Conservation (phyloP, 169 alveolate species). For the Theileria orientalis region DNA sequence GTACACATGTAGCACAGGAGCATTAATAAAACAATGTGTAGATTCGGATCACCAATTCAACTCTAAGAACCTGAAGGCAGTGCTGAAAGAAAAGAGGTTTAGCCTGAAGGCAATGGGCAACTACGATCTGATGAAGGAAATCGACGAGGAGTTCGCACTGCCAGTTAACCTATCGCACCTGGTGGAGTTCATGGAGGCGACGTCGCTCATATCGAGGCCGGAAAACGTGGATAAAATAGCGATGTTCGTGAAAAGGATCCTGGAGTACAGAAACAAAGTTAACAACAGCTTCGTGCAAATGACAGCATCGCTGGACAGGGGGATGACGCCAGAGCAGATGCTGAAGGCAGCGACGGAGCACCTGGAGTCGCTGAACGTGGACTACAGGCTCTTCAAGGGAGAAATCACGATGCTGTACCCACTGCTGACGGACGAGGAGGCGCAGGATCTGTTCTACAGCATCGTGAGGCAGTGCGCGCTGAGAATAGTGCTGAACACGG, state of each 20-base stretch:
- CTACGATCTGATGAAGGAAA: not conserved
- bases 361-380: constrained; percentile 16
- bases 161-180: constrained; percentile 9
- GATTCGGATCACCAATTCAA: not conserved
- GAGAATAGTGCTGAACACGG: not conserved
- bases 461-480: constrained; percentile 50
- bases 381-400: not conserved
- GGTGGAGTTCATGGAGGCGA: not conserved
- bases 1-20: not conserved
- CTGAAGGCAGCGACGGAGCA: constrained; percentile 34
- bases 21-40: not conserved
- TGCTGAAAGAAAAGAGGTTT: not conserved
- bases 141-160: not conserved
- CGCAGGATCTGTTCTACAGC: constrained; percentile 14
- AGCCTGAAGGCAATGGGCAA: not conserved
- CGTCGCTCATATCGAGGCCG: not conserved
- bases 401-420: constrained; percentile 13
- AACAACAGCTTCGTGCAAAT: constrained; percentile 1
- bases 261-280: constrained; percentile 17
- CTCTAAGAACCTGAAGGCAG: not conserved
- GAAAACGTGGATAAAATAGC: constrained; percentile 31
- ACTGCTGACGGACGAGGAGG: constrained; percentile 13
- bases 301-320: not conserved
- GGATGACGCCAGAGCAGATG: not conserved
- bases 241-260: constrained; percentile 11